A percentile compares a stretch with the other conserved stretches of the same genome.
phyloP scores from a whole-genome alignment of 2,329 filamentous ascomycete species.

The Fragosphaeria purpurea region DNA sequence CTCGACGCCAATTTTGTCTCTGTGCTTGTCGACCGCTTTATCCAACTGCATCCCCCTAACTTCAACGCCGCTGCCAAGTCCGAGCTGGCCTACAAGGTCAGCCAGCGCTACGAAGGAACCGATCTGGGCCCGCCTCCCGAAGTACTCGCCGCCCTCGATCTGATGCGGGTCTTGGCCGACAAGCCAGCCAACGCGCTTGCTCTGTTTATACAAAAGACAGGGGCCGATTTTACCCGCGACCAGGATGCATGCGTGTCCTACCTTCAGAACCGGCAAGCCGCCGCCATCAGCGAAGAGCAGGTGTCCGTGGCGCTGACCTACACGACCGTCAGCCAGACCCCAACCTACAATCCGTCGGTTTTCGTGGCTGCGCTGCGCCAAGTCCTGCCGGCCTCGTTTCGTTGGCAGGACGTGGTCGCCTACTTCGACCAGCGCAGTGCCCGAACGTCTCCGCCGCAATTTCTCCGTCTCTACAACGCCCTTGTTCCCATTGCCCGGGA shows the following conservation, averaged over 20 bases:
- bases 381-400: conserved; percentile 53
- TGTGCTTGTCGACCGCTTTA: conserved; percentile 72
- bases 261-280: conserved; percentile 40
- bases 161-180: conserved; percentile 55
- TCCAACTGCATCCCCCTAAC: conserved; percentile 76
- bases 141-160: conserved; percentile 59
- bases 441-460: conserved; percentile 67
- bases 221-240: conserved; percentile 64
- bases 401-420: conserved; percentile 62
- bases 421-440: conserved; percentile 73
- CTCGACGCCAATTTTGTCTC: conserved; percentile 62
- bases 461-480: conserved; percentile 70
- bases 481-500: conserved; percentile 60
- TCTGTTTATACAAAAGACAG: conserved; percentile 62
- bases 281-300: conserved; percentile 64
- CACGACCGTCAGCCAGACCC: conserved; percentile 47
- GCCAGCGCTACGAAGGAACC: conserved; percentile 55
- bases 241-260: conserved; percentile 54
- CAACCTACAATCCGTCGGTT: conserved; percentile 39
- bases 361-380: conserved; percentile 54
- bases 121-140: conserved; percentile 59
- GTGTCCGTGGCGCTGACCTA: conserved; percentile 71
- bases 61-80: conserved; percentile 68
- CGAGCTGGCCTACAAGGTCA: conserved; percentile 57
- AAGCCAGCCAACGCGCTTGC: conserved; percentile 47